Base-by-base conservation (phyloP, 2,329 filamentous ascomycete species). In the Nigrograna mackinnonii region DNA sequence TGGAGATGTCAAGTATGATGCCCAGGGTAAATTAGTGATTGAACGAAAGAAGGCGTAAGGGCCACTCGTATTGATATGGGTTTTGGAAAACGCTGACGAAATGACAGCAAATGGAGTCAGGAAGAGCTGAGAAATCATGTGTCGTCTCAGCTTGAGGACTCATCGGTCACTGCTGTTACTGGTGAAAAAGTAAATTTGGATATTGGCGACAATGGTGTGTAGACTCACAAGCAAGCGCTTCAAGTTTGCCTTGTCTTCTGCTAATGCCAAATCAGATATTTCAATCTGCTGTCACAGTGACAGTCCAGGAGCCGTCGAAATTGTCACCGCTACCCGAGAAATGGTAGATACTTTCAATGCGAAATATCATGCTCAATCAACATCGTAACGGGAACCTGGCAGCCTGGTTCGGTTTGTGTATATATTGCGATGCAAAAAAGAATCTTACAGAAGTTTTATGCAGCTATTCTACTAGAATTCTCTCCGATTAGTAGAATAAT, bases 1-100 rank as follows among this genome's bases (percentile, higher is more conserved):
- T 53, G 78, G 73, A 1, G 79, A 82, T 62, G 78, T 82, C 12
- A 79, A 80, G 52, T 82, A 80, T 44, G 74, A 68, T 46, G 61
- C 63, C 5, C 73, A 79, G 41, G 71, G 69, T 11, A 78, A 68
- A 42, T 58, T 81, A 28, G 73, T 81, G 2, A 80, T 81, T 55
- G 79, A 80, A 48, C 70, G 80, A 21, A 80, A 81, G 67, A 83
- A 82, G 68, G 79, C 81, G 69, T 69, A 46, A 14, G 58, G n/a
- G n/a, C n/a, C 50, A 5, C 31, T 19, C 5, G 22, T 20, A 6
- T 6, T 34, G 7, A 14, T 17, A 14, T 12, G 18, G 21, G 24
- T 16, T 21, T 6, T 11, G 14, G 20, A 20, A 35, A 39, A 19
- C 30, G 41, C 17, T 9, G 40, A 17, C 5, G 21, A 4, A 20